Evolutionary conservation across 2,329 filamentous ascomycete species (phyloP).

Genomic region (Periglandula ipomoeae): DNA sequence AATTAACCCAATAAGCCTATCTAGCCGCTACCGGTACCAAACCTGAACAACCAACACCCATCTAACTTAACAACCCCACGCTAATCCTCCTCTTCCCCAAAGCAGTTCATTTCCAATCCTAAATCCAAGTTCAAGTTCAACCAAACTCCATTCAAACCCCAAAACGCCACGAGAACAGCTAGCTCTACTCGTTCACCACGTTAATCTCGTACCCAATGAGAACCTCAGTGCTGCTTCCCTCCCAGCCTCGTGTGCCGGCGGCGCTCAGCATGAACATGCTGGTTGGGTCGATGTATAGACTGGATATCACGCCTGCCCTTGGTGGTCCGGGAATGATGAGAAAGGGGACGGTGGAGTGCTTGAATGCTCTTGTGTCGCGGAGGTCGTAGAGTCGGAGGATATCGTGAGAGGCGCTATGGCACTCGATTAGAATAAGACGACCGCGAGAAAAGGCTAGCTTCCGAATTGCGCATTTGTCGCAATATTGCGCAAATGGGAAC

Average conservation of each 20-base stretch:
- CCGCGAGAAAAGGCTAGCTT: not conserved
- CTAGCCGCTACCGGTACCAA: no score
- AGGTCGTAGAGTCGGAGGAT: constrained; percentile 91
- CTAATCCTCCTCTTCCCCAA: not conserved
- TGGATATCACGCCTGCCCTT: constrained; percentile 76
- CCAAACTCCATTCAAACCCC: not conserved
- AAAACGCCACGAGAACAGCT: not conserved
- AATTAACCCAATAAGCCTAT: no score
- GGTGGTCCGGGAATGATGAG: constrained; percentile 87
- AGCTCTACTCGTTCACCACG: constrained; percentile 13
- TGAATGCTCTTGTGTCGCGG: constrained; percentile 52
- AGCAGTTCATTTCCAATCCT: not conserved
- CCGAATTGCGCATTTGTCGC: not conserved
- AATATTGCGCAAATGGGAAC: not conserved
- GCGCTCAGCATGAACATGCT: constrained; percentile 87
- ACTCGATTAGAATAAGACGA: not conserved
- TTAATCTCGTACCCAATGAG: constrained; percentile 88
- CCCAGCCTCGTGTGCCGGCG: constrained; percentile 90
- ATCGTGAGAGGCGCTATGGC: constrained; percentile 76
- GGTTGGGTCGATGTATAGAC: constrained; percentile 78
- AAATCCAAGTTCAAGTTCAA: not conserved
- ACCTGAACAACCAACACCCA: no score
- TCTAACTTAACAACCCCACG: not conserved
- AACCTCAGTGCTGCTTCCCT: constrained; percentile 81
- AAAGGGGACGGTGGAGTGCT: constrained; percentile 79